Evolutionary conservation across 441 rosid species (phyloP), one percentile per base, ranked within the genome.

Genomic region (Euphorbia corollata): DNA sequence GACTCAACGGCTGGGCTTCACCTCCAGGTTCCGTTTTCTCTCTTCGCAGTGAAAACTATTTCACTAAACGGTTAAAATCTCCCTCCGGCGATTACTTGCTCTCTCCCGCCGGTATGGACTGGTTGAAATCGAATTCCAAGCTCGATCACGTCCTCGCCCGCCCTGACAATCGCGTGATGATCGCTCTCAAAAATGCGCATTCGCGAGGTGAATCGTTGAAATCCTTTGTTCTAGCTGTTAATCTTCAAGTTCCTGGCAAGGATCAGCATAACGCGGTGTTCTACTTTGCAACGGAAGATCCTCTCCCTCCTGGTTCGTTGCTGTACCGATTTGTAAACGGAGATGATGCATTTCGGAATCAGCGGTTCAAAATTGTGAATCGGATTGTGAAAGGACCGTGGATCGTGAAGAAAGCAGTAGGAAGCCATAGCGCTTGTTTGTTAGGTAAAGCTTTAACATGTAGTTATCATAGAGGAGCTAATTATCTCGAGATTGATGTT

Each of bases 31-130:
- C 87, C 13, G 76, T 87, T 5, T 92, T 92, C 83, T 76, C 79
- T 58, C 87, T 90, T 67, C 94, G 98, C 58, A 81, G 94, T 39
- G 36, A 61, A 23, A 74, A 78, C 48, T 90, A 83, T 74, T 71
- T 92, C 39, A 62, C 82, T 11, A 88, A 74, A 65, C 75, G 85
- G 11, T 88, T 76, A 30, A 91, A 91, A 75, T 68, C 83, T 0
- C 94, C 97, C 32, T 57, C 89, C 69, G 91, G 94, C 22, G 87
- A 81, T 45, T 92, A 85, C 78, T 81, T 88, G n/a, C 88, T 90
- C 78, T 72, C 82, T 2, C 98, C 96, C 10, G 83, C 87, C 66
- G 98, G 97, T 27, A 78, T 92, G 93, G 98, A 91, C 77, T 88
- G 92, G 97, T 84, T 91, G 71, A 82, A 67, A 61, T 87, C 91